Conservation (phyloP, 2,329 filamentous ascomycete genomes). For the Aspergillus persii region DNA sequence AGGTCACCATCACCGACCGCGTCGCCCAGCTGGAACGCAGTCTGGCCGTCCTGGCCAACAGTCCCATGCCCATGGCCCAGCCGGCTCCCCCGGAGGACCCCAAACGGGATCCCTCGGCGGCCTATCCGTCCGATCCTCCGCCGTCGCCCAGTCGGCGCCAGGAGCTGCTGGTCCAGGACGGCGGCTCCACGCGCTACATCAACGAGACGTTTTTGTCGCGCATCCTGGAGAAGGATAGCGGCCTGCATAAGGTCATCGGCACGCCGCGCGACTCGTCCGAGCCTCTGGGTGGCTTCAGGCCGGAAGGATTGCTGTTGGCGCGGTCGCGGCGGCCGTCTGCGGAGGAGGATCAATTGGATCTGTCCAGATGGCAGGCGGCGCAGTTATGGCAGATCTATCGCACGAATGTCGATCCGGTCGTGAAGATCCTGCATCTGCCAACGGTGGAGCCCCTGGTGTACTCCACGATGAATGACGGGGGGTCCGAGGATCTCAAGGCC, state of each 20-base stretch:
- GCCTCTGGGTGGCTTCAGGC: not conserved
- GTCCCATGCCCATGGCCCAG: not conserved
- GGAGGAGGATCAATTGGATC: not conserved
- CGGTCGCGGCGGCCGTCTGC: not conserved
- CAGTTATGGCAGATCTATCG: conserved; percentile 22
- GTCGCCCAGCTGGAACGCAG: conserved; percentile 9
- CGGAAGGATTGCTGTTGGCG: not conserved
- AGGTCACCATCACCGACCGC: conserved; percentile 4
- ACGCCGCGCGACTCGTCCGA: not conserved
- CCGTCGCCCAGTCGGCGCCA: not conserved
- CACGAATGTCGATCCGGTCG: conserved; percentile 20
- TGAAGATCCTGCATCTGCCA: conserved; percentile 22
- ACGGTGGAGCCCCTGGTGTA: conserved; percentile 19
- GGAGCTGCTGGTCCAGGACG: conserved; percentile 10
- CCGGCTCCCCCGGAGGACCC: not conserved
- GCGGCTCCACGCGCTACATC: conserved; percentile 15
- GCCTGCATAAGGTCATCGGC: conserved; percentile 6
- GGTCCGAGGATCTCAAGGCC: conserved; percentile 5
- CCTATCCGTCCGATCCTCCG: not conserved
- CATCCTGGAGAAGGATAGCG: conserved; percentile 12
- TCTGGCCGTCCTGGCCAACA: not conserved
- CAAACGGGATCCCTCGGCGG: not conserved
- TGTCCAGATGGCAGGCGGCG: conserved; percentile 11
- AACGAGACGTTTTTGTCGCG: conserved; percentile 15
- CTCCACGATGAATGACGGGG: conserved; percentile 14